These are phyloP conservation scores for Talaromyces stipitatus DNA, from an alignment of 495 filamentous ascomycete species.

Conservation along the genomic window DNA sequence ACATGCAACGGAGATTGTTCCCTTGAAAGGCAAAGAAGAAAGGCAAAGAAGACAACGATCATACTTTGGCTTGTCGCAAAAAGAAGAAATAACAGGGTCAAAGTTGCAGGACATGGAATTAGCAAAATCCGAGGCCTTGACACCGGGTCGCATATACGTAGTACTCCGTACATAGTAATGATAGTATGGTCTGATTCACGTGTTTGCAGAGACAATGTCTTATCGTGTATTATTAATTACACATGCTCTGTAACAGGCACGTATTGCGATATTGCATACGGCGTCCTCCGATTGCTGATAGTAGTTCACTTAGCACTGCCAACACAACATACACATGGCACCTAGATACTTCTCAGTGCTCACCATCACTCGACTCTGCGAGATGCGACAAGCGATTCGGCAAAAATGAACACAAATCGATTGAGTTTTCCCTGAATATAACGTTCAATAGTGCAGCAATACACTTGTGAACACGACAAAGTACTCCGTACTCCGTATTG, in stretches of 20 bases:
- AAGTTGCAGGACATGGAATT: neutral
- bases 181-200: neutral
- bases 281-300: too few relatives aligned
- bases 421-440: neutral
- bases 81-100: neutral
- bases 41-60: neutral
- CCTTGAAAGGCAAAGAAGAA: neutral
- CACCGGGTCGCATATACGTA: neutral
- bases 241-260: too few relatives aligned
- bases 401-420: neutral
- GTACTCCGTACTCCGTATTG: neutral
- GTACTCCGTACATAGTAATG: too few relatives aligned
- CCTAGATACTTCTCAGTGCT: too few relatives aligned
- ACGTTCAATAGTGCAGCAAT: neutral
- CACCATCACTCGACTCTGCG: too few relatives aligned
- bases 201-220: neutral
- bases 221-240: neutral
- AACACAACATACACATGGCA: neutral
- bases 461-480: too few relatives aligned
- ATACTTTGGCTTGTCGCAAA: neutral
- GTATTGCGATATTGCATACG: too few relatives aligned
- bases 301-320: too few relatives aligned
- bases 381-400: neutral
- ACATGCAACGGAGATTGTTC: neutral
- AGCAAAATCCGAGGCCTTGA: neutral